A percentile compares a stretch with the other conserved stretches of the same genome.
These are phyloP conservation scores for Myriosclerotinia scirpicola DNA, from an alignment of 2,329 filamentous ascomycete genomes.

Conservation along the genomic window DNA sequence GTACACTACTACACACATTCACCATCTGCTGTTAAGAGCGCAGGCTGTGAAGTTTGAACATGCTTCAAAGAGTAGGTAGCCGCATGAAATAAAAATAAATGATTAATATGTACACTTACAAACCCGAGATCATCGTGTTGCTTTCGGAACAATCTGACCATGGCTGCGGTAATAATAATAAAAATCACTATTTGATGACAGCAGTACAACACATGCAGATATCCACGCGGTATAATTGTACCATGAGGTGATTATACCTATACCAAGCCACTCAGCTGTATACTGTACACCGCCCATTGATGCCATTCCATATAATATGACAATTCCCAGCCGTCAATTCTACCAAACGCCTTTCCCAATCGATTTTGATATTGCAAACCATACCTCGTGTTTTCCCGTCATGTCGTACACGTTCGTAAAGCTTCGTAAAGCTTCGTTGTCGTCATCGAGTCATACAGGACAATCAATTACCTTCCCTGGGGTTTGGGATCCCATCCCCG, in stretches of 20 bases:
- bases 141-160: too few relatives aligned
- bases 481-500: slow-evolving; percentile 31
- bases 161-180: too few relatives aligned
- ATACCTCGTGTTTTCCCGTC: background rate
- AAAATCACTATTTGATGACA: too few relatives aligned
- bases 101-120: too few relatives aligned
- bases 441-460: background rate
- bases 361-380: background rate
- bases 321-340: background rate
- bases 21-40: too few relatives aligned
- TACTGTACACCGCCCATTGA: slow-evolving; percentile 8
- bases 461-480: background rate
- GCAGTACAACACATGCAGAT: background rate
- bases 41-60: too few relatives aligned
- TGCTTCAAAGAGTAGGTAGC: too few relatives aligned
- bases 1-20: too few relatives aligned
- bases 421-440: background rate
- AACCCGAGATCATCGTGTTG: too few relatives aligned
- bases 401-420: background rate
- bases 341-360: slow-evolving; percentile 11
- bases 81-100: too few relatives aligned
- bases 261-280: slow-evolving; percentile 7
- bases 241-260: background rate
- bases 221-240: background rate
- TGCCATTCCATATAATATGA: slow-evolving; percentile 12